Conservation (phyloP, 371 early-diverging fungal genomes). For the Capniomyces stellatus region DNA sequence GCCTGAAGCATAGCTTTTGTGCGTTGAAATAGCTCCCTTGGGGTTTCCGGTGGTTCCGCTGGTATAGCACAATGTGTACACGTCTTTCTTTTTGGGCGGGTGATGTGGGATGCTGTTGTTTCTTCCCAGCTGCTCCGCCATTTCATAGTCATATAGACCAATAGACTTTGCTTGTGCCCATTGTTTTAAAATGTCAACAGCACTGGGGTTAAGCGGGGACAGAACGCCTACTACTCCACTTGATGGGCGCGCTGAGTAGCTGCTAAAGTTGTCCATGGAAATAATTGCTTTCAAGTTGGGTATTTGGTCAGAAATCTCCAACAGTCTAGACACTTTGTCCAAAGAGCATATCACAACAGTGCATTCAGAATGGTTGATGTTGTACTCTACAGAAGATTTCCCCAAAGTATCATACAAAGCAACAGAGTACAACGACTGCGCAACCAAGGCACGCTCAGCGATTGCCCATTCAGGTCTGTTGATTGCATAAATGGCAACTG, state of each 20-base stretch:
- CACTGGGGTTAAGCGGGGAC: conserved; percentile 16
- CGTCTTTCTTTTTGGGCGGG: conserved; percentile 43
- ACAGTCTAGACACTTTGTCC: conserved; percentile 63
- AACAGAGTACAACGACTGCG: conserved; percentile 40
- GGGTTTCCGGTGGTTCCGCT: conserved; percentile 60
- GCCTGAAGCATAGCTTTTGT: conserved; percentile 21
- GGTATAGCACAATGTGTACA: conserved; percentile 95
- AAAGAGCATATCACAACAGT: conserved; percentile 46
- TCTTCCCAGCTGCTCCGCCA: conserved; percentile 42
- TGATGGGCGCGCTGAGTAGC: not conserved
- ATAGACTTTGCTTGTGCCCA: conserved; percentile 27
- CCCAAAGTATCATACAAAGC: conserved; percentile 83
- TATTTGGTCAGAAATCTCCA: conserved; percentile 31
- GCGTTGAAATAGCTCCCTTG: conserved; percentile 29
- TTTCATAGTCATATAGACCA: conserved; percentile 26
- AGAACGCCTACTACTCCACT: not conserved
- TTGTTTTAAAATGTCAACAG: conserved; percentile 20
- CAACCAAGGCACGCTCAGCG: conserved; percentile 54
- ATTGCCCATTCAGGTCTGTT: conserved; percentile 87
- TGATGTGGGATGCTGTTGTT: conserved; percentile 16
- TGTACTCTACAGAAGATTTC: conserved; percentile 52
- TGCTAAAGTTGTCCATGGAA: conserved; percentile 49
- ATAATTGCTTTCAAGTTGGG: conserved; percentile 46
- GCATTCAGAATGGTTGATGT: conserved; percentile 55
- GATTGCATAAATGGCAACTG: conserved; percentile 57